phyloP scores from a whole-genome alignment of 2,329 filamentous ascomycete genomes.

The Venturia oleaginea region DNA sequence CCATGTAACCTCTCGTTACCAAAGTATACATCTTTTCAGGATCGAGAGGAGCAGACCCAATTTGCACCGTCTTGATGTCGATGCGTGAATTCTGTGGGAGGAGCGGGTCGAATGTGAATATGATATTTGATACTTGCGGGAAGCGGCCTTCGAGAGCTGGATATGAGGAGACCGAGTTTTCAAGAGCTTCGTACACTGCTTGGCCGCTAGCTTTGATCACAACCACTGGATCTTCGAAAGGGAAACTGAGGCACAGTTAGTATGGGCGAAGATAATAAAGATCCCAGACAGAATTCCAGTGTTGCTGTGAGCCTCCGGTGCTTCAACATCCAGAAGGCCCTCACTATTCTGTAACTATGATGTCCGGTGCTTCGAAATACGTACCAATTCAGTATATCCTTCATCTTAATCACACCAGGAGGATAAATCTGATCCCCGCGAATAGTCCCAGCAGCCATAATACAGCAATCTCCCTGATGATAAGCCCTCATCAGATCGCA shows the following conservation, averaged over 20 bases:
- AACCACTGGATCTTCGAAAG: slow-evolving; percentile 84
- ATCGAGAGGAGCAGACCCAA: slow-evolving; percentile 55
- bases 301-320: neutral
- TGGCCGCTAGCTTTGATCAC: slow-evolving; percentile 63
- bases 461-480: slow-evolving; percentile 68
- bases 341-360: neutral
- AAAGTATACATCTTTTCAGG: slow-evolving; percentile 58
- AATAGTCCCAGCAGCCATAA: slow-evolving; percentile 81
- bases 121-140: slow-evolving; percentile 78
- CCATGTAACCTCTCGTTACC: slow-evolving; percentile 83
- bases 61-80: slow-evolving; percentile 40
- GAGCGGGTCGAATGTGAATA: slow-evolving; percentile 61
- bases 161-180: slow-evolving; percentile 73
- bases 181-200: slow-evolving; percentile 68
- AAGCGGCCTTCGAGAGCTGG: slow-evolving; percentile 78
- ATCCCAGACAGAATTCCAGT: neutral
- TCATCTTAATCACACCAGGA: slow-evolving; percentile 65
- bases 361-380: neutral
- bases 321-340: neutral
- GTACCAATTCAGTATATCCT: slow-evolving; percentile 69
- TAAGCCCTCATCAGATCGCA: slow-evolving; percentile 85
- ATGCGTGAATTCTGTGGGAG: slow-evolving; percentile 54
- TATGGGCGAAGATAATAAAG: neutral
- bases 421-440: slow-evolving; percentile 83
- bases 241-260: slow-evolving; percentile 45